phyloP scores from a whole-genome alignment of 306 rosid species.

The Lotus japonicus region DNA sequence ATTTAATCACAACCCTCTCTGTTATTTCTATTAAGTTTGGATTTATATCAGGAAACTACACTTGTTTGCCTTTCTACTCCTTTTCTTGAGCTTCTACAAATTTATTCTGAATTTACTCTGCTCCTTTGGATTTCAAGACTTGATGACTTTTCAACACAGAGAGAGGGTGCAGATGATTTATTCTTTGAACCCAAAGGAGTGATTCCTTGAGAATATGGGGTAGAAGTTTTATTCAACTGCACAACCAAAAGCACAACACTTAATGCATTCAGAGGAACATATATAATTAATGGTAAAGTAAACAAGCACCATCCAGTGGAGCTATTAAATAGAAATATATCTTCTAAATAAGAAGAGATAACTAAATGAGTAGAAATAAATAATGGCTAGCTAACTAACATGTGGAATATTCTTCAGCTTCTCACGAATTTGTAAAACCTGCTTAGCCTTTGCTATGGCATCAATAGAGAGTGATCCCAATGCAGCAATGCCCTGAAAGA shows the following conservation, averaged over 20 bases:
- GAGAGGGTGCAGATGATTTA: constrained; percentile 32
- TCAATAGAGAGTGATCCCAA: constrained; percentile 62
- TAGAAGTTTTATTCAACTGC: constrained; percentile 65
- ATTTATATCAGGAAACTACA: constrained; percentile 83
- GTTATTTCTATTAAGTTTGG: constrained; percentile 90
- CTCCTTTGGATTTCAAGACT: constrained; percentile 76
- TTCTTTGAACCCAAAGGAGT: too few species aligned
- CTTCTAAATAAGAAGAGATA: not conserved
- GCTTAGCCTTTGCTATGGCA: constrained; percentile 85
- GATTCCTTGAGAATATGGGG: too few species aligned
- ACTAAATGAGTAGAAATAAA: not conserved
- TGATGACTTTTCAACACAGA: constrained; percentile 26
- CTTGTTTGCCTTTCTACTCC: constrained; percentile 90
- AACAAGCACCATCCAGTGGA: not conserved
- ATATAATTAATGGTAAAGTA: not conserved
- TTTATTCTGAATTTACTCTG: constrained; percentile 68
- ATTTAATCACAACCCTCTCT: constrained; percentile 77
- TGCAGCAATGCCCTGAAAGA: constrained; percentile 50
- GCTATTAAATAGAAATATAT: not conserved
- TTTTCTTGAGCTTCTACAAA: constrained; percentile 98
- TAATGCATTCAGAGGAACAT: constrained; percentile 19
- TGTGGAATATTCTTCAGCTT: constrained; percentile 69
- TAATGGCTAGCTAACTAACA: constrained; percentile 36
- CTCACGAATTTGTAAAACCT: constrained; percentile 71
- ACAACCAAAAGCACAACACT: constrained; percentile 24